Percentiles rank a stretch among this genome's conserved stretches.
These are phyloP conservation scores for Neurospora terricola DNA, from an alignment of 495 filamentous ascomycete genomes.

Conservation along the genomic window DNA sequence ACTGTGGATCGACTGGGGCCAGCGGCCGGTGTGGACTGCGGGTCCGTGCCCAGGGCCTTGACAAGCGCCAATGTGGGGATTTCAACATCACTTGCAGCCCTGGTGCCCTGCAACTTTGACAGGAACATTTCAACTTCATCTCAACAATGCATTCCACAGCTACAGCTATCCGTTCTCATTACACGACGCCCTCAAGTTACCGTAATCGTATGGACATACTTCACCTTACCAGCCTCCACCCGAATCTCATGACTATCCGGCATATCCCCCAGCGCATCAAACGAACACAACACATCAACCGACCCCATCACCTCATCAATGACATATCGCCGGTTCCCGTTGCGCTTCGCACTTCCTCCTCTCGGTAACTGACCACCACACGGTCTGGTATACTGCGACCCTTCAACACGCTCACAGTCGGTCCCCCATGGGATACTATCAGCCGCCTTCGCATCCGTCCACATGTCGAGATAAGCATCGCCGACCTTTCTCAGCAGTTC, in stretches of 20 bases:
- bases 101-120: not conserved
- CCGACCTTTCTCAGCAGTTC: constrained; percentile 33
- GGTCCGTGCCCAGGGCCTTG: not conserved
- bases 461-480: constrained; percentile 42
- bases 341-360: constrained; percentile 28
- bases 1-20: not conserved
- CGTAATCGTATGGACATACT: constrained; percentile 37
- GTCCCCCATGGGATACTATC: constrained; percentile 38
- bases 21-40: not conserved
- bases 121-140: not conserved
- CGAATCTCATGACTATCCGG: constrained; percentile 41
- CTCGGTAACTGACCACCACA: constrained; percentile 29
- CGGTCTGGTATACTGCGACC: constrained; percentile 26
- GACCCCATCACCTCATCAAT: constrained; percentile 39
- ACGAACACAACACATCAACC: constrained; percentile 38
- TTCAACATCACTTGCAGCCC: not conserved
- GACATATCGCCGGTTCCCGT: constrained; percentile 38
- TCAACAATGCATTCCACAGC: not conserved
- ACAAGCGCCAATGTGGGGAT: not conserved
- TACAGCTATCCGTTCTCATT: not conserved
- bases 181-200: not conserved
- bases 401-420: constrained; percentile 38
- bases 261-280: constrained; percentile 32
- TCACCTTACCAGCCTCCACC: constrained; percentile 33
- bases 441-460: constrained; percentile 34